Evolutionary conservation across 306 rosid genomes (phyloP).

Genomic region (Cicer chorassanicum): DNA sequence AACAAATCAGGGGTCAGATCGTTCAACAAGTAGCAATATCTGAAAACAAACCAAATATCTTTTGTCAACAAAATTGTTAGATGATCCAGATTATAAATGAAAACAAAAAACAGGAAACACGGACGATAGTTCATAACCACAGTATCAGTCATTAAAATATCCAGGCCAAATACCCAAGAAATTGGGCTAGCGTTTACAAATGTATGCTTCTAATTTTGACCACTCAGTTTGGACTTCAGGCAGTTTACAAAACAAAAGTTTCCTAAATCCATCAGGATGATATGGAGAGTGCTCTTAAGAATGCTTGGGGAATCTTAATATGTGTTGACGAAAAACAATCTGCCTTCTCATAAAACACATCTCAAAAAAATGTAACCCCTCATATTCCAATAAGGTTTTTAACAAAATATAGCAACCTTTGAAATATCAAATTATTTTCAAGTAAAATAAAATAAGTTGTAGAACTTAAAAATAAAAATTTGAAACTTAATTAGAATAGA

Average conservation of each 20-base stretch:
- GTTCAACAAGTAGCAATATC: constrained; percentile 90
- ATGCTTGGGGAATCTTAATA: neutral
- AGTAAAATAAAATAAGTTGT: too few species aligned
- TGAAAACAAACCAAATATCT: constrained; percentile 47
- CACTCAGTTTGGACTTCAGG: neutral
- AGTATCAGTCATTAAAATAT: neutral
- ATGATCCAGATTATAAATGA: constrained; percentile 30
- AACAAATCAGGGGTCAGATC: constrained; percentile 87
- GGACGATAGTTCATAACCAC: neutral
- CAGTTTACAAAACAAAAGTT: neutral
- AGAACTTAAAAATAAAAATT: too few species aligned
- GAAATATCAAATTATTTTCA: too few species aligned
- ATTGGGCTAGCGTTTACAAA: neutral
- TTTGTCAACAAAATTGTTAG: constrained; percentile 32
- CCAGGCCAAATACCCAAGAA: neutral
- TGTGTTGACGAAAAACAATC: neutral
- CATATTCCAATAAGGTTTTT: too few species aligned
- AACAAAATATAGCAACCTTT: too few species aligned
- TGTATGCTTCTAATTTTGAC: neutral
- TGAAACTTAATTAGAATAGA: too few species aligned
- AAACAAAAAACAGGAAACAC: neutral
- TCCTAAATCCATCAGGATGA: neutral
- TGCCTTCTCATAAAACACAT: neutral
- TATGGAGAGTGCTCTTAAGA: neutral
- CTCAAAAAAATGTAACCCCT: too few species aligned